Percentiles rank a stretch among this genome's conserved stretches.
Evolutionary conservation across 129 eudicot species (phyloP).

Genomic region (Lactuca sativa): DNA sequence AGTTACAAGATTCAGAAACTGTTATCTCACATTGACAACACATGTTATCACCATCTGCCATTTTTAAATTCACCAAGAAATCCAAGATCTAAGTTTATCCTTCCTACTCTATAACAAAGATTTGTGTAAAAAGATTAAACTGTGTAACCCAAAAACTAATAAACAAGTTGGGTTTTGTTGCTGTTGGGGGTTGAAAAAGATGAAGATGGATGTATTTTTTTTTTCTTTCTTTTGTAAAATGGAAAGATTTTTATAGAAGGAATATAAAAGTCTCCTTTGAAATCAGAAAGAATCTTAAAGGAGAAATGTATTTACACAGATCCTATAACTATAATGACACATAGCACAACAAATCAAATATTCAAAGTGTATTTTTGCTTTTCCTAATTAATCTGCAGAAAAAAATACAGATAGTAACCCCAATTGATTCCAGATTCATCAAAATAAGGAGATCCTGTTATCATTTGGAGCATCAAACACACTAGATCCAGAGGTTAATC

Average conservation of each 20-base stretch:
- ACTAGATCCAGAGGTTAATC: constrained; percentile 39
- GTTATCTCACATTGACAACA: constrained; percentile 58
- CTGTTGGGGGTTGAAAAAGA: constrained; percentile 19
- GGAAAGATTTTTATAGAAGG: constrained; percentile 39
- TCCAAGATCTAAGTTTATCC: constrained; percentile 45
- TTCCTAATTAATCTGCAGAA: constrained; percentile 3
- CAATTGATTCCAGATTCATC: constrained; percentile 49
- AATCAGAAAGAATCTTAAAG: constrained; percentile 41
- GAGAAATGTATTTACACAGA: constrained; percentile 46
- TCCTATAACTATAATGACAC: constrained; percentile 28
- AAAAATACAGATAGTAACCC: constrained; percentile 14
- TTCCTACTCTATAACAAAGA: background rate
- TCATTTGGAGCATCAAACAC: constrained; percentile 28
- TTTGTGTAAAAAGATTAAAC: background rate
- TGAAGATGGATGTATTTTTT: constrained; percentile 17
- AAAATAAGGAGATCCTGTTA: constrained; percentile 31
- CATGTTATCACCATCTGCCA: constrained; percentile 40
- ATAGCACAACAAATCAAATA: constrained; percentile 20
- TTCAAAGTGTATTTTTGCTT: background rate
- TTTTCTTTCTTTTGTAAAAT: constrained; percentile 25
- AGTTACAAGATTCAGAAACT: constrained; percentile 42
- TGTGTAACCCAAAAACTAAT: constrained; percentile 52
- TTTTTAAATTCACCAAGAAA: constrained; percentile 31
- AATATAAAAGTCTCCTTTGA: constrained; percentile 41
- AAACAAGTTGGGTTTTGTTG: constrained; percentile 32